Base-by-base conservation (phyloP, 345 rosid genomes). In the Linum usitatissimum region DNA sequence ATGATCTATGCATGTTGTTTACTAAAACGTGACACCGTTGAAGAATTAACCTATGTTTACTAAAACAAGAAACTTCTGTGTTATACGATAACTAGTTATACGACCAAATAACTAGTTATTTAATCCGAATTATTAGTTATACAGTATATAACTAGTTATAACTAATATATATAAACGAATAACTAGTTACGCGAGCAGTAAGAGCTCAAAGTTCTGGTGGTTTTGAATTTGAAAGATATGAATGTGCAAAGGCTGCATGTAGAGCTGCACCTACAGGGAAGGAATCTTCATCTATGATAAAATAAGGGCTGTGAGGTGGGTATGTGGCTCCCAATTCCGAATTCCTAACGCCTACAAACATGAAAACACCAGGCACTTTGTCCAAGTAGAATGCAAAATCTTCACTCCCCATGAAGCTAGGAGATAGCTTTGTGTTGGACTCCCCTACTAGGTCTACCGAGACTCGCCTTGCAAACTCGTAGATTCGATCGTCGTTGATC, bases 311-410 rank as follows among this genome's bases (percentile, higher is more conserved):
- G 60, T 83, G 91, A 0, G 84, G 75, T 9, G 69, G 74, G 54
- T 81, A 49, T 14, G 63, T 34, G 0, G 73, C 66, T 55, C 86
- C 91, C 0, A 30, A 18, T 40, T 49, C 74, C 70, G 80, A 86
- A 30, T 83, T 83, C 20, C 57, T 42, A 0, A 67, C 71, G 20
- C 91, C 87, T 62, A 85, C 40, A 9, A 73, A 4, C 9, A 79
- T 60, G 55, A 83, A 81, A 10, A 76, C 64, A 31, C 86, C 84
- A 2, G 87, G 84, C 0, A 81, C 73, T 65, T 72, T 58, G 30
- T 83, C 76, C 21, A 62, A 51, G 65, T 69, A 85, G 75, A 76
- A 83, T 10, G 84, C 83, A 60, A 85, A 85, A 54, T 85, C 87
- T 71, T 85, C 87, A n/a, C 87, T 81, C 8, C 91, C 91, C 65